Evolutionary conservation across 139 green algal species (phyloP), one percentile per base, ranked within the genome.

Genomic region (Chlorella sp.): DNA sequence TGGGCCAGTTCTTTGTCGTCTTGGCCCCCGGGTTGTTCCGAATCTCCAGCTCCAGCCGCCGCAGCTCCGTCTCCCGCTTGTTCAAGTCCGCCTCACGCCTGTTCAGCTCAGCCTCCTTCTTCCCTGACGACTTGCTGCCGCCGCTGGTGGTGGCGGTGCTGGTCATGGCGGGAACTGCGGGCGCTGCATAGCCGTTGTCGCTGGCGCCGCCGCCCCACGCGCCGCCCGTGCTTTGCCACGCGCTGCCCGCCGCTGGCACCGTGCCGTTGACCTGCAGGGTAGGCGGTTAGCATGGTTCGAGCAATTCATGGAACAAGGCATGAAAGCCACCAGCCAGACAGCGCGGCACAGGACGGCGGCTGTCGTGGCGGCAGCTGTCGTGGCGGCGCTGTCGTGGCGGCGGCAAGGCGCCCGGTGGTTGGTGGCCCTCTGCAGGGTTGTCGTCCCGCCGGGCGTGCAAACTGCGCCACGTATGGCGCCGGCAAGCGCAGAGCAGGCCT

Each of bases 1-100:
- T 80, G 26, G 94, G 94, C 94, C 94, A 96, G 89, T 96, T 96
- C 81, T 94, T 90, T 40, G 86, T 90, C 64, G 71, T 75, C 16
- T 88, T 86, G 28, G 71, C 83, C 14, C 88, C 93, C 18, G 83
- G 88, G 26, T 77, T 82, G 76, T 66, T 73, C 39, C 88, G 71
- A n/a, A 93, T 83, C 84, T 91, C 92, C 69, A 77, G 76, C 88
- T 94, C 90, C 78, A 91, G 82, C 71, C 88, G 69, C n/a, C 91
- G 88, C 76, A 96, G 85, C 61, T 94, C 92, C 36, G 89, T 91
- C 80, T 96, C 94, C 0, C 92, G 91, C 36, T 80, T 81, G 82
- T 88, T 85, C 60, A 96, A 84, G 64, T 94, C 94, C 34, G 82
- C 84, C 68, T 95, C 93, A 12, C 91, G 91, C 71, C 69, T 77